Percentiles rank a stretch among this genome's conserved stretches.
Conservation (phyloP, 805 yeast species). For the Saccharomycopsis oosterbeekiorum region DNA sequence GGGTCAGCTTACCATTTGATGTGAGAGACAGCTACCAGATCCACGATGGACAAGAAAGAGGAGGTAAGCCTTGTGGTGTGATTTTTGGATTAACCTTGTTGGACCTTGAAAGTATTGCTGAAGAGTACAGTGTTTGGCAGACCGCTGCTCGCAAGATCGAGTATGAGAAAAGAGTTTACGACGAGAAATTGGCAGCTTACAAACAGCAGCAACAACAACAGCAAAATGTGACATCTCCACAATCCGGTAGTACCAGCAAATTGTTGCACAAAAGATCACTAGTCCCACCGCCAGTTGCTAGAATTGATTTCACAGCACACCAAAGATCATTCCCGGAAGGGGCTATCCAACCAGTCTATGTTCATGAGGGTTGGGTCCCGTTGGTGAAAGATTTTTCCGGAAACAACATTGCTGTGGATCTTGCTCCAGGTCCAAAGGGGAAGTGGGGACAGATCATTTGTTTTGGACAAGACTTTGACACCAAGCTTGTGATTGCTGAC, state of each 20-base stretch:
- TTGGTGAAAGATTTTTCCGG: constrained; percentile 82
- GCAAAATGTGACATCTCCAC: constrained; percentile 19
- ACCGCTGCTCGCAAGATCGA: constrained; percentile 44
- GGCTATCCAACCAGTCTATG: constrained; percentile 63
- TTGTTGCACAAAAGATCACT: constrained; percentile 7
- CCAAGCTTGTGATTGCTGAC: constrained; percentile 75
- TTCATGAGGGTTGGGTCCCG: constrained; percentile 89
- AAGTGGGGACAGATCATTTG: constrained; percentile 85
- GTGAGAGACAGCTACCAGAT: constrained; percentile 69
- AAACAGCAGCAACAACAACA: constrained; percentile 20
- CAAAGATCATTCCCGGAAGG: constrained; percentile 73
- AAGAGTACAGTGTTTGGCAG: constrained; percentile 82
- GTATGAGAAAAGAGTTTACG: constrained; percentile 19
- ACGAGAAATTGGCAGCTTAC: constrained; percentile 13
- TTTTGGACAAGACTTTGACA: constrained; percentile 91
- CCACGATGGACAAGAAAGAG: constrained; percentile 86
- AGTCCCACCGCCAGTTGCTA: constrained; percentile 23
- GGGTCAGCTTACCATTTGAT: constrained; percentile 65
- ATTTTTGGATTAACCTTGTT: constrained; percentile 73
- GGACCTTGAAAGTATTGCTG: constrained; percentile 71
- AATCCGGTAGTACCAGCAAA: constrained; percentile 21
- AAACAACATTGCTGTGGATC: constrained; percentile 84
- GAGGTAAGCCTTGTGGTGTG: constrained; percentile 54
- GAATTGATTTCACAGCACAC: constrained; percentile 21
- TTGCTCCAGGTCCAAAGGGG: constrained; percentile 74